phyloP scores from a whole-genome alignment of 306 rosid species.

The Prunus mume region DNA sequence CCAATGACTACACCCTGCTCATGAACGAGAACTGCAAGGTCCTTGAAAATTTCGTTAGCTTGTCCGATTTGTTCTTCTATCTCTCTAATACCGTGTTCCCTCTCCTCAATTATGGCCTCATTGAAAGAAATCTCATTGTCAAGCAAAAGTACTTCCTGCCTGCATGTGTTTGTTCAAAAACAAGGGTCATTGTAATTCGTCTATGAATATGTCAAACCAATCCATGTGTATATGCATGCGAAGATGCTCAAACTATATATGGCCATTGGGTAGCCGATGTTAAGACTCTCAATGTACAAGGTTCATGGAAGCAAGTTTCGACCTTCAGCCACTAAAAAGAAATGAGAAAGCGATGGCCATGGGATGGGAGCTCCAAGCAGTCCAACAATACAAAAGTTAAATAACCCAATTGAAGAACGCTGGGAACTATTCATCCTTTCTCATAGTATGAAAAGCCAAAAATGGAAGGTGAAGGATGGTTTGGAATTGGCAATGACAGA shows the following conservation, averaged over 20 bases:
- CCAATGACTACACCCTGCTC: constrained; percentile 79
- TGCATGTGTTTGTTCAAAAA: constrained; percentile 34
- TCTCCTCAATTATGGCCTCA: constrained; percentile 82
- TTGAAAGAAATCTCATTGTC: constrained; percentile 74
- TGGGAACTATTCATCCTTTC: neutral
- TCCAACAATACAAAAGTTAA: neutral
- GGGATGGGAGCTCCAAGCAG: constrained; percentile 1
- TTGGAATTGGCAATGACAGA: neutral
- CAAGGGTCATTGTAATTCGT: neutral
- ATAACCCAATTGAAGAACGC: neutral
- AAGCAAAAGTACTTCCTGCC: constrained; percentile 59
- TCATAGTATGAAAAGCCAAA: neutral
- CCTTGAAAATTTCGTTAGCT: constrained; percentile 72
- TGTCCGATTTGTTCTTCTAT: constrained; percentile 71
- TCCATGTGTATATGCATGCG: neutral
- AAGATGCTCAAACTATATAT: neutral
- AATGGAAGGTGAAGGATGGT: neutral
- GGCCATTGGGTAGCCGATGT: neutral
- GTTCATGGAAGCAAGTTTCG: constrained; percentile 2
- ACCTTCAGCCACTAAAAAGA: neutral
- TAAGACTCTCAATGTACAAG: constrained; percentile 4
- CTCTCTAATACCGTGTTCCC: constrained; percentile 74
- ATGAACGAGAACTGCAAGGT: constrained; percentile 85
- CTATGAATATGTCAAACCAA: neutral
- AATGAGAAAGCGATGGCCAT: neutral